phyloP scores from a whole-genome alignment of 495 filamentous ascomycete species.

The Elasticomyces elasticus region DNA sequence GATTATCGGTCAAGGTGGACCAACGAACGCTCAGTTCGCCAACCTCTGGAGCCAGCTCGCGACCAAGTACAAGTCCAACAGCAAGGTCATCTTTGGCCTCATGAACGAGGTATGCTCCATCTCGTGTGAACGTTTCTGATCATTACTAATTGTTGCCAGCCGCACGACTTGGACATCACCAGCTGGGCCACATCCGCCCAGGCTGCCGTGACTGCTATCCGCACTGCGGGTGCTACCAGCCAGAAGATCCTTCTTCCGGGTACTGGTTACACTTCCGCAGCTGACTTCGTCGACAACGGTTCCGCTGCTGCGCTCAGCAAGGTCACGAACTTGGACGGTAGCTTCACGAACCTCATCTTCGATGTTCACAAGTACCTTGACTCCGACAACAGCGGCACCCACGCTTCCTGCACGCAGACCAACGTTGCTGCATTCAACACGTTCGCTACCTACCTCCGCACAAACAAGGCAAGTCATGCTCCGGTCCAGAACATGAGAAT shows the following conservation, averaged over 20 bases:
- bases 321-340: conserved; percentile 47
- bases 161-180: conserved; percentile 36
- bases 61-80: conserved; percentile 39
- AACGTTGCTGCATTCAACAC: conserved; percentile 28
- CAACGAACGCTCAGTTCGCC: conserved; percentile 46
- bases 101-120: conserved; percentile 48
- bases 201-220: conserved; percentile 48
- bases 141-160: not conserved
- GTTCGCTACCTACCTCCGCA: conserved; percentile 37
- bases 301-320: conserved; percentile 39
- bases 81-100: conserved; percentile 47
- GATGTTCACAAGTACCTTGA: conserved; percentile 50
- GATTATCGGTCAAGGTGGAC: conserved; percentile 50
- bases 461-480: conserved; percentile 33
- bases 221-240: conserved; percentile 45
- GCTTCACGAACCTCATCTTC: conserved; percentile 44
- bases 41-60: conserved; percentile 49
- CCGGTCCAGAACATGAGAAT: no score
- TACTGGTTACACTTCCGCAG: conserved; percentile 40
- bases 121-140: conserved; percentile 7
- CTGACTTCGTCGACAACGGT: conserved; percentile 36
- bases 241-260: conserved; percentile 46
- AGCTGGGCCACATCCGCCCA: conserved; percentile 46
- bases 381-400: conserved; percentile 45
- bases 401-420: conserved; percentile 44